Evolutionary conservation across 2,329 filamentous ascomycete genomes (phyloP).

Genomic region (Colletotrichum melonis): DNA sequence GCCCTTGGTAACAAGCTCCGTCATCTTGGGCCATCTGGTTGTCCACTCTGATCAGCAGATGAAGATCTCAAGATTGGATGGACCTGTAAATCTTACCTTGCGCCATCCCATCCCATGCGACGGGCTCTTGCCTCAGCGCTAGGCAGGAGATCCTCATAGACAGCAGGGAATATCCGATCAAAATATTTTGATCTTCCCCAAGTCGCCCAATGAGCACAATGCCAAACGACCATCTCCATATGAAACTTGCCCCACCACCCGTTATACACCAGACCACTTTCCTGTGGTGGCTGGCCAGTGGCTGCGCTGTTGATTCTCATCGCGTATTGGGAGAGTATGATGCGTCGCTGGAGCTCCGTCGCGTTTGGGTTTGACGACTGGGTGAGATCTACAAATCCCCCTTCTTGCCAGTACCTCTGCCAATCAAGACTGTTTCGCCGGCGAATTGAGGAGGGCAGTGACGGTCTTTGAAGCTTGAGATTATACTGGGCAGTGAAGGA

Average conservation of each 20-base stretch:
- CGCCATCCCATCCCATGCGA: conserved; percentile 54
- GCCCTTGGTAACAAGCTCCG: conserved; percentile 38
- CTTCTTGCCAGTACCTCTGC: too few relatives aligned
- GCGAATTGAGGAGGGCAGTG: too few relatives aligned
- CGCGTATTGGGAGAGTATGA: conserved; percentile 54
- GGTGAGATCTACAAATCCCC: too few relatives aligned
- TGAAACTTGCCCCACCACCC: conserved; percentile 56
- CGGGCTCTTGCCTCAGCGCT: conserved; percentile 50
- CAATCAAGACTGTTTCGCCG: too few relatives aligned
- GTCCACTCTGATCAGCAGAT: background rate
- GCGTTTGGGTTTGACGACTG: too few relatives aligned
- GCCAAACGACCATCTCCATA: conserved; percentile 56
- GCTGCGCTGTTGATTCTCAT: conserved; percentile 54
- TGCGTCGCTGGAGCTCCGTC: too few relatives aligned
- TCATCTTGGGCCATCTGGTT: conserved; percentile 51
- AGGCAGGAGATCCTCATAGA: conserved; percentile 59
- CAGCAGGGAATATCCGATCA: conserved; percentile 49
- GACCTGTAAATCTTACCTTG: conserved; percentile 28
- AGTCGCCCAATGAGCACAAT: conserved; percentile 51
- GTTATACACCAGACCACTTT: conserved; percentile 35
- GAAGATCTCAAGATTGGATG: too few relatives aligned
- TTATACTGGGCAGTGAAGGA: too few relatives aligned
- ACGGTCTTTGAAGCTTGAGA: too few relatives aligned
- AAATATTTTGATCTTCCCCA: conserved; percentile 51
- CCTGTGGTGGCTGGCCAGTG: conserved; percentile 34